A percentile compares a stretch with the other conserved stretches of the same genome.
phyloP scores from a whole-genome alignment of 2,329 filamentous ascomycete genomes.

The Dactylellina sp. region DNA sequence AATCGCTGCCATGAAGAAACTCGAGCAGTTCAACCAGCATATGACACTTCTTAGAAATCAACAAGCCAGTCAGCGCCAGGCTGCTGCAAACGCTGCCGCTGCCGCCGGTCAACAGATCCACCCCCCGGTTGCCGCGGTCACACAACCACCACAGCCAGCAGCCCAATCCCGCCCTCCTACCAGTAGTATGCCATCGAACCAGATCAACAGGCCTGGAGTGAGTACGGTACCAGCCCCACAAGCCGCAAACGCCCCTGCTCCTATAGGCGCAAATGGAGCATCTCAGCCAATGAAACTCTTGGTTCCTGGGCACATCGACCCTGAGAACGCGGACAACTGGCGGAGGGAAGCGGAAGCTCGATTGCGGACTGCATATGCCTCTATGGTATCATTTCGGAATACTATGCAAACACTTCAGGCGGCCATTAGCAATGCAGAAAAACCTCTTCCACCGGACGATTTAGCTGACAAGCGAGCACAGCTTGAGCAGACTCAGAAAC shows the following conservation, averaged over 20 bases:
- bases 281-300: constrained; percentile 51
- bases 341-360: constrained; percentile 48
- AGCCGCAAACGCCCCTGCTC: neutral
- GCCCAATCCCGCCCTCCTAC: constrained; percentile 26
- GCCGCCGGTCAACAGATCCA: constrained; percentile 17
- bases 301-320: constrained; percentile 52
- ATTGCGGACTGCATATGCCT: constrained; percentile 54
- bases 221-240: constrained; percentile 11
- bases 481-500: constrained; percentile 47
- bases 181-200: neutral
- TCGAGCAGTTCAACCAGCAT: constrained; percentile 53
- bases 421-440: constrained; percentile 45
- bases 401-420: constrained; percentile 38
- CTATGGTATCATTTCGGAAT: constrained; percentile 45
- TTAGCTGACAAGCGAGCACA: constrained; percentile 34
- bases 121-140: constrained; percentile 4
- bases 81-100: constrained; percentile 20
- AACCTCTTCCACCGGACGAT: constrained; percentile 40
- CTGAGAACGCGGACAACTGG: constrained; percentile 55
- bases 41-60: constrained; percentile 48
- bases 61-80: constrained; percentile 46
- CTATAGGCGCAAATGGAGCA: constrained; percentile 13
- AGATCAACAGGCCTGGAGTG: constrained; percentile 7
- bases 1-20: constrained; percentile 43
- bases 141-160: constrained; percentile 16